A percentile compares a stretch with the other conserved stretches of the same genome.
Conservation (phyloP, 257 asterid genomes). For the Solanum etuberosum region DNA sequence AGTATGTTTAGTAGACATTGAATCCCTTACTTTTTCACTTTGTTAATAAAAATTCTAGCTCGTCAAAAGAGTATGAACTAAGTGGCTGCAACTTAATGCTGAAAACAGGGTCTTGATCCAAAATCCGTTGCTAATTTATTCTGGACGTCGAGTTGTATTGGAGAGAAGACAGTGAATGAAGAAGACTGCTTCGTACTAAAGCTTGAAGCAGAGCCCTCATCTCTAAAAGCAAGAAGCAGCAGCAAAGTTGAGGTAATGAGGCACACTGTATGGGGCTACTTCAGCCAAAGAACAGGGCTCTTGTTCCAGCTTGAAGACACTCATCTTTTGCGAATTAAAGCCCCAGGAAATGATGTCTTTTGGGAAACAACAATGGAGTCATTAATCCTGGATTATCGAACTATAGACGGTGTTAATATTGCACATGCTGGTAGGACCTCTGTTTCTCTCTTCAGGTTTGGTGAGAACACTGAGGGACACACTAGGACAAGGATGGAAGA, state of each 20-base stretch:
- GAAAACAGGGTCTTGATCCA: conserved; percentile 30
- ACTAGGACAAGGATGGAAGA: not conserved
- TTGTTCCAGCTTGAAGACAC: conserved; percentile 28
- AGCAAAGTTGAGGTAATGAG: conserved; percentile 17
- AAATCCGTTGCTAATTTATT: conserved; percentile 23
- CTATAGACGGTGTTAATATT: conserved; percentile 22
- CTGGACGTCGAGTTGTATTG: conserved; percentile 24
- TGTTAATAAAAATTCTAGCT: not conserved
- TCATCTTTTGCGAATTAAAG: conserved; percentile 13
- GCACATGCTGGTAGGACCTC: conserved; percentile 30
- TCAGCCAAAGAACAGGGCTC: conserved; percentile 30
- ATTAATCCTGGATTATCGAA: conserved; percentile 22
- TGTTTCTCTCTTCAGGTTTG: conserved; percentile 12
- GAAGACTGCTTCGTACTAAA: conserved; percentile 34
- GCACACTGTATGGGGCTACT: conserved; percentile 14
- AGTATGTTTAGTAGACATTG: not conserved
- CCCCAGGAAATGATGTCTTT: not conserved
- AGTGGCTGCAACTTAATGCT: not conserved
- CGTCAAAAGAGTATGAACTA: not conserved
- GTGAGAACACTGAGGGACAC: not conserved
- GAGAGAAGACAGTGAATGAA: conserved; percentile 20
- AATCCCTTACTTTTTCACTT: not conserved
- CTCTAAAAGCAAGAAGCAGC: conserved; percentile 14
- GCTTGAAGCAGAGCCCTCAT: conserved; percentile 18
- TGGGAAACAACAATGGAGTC: conserved; percentile 8